A percentile compares a stretch with the other conserved stretches of the same genome.
These are phyloP conservation scores for Sporothrix globosa DNA, from an alignment of 2,329 filamentous ascomycete genomes.

Conservation along the genomic window DNA sequence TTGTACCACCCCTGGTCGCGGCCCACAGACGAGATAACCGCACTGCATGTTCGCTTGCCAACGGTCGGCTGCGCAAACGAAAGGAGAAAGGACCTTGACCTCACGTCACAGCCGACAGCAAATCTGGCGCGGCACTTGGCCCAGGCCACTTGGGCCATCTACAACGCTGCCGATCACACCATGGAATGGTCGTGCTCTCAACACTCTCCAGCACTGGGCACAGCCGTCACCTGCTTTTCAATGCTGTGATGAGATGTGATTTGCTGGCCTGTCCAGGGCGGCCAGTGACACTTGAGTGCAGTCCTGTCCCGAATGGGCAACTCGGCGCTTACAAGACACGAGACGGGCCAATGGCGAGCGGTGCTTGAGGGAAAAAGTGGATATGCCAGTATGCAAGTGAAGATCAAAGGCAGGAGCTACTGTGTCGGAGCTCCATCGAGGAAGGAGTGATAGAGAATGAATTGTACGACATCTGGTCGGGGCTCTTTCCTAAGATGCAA, in stretches of 20 bases:
- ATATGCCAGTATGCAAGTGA: background rate
- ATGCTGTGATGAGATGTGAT: conserved; percentile 26
- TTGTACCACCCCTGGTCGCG: background rate
- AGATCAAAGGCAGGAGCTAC: conserved; percentile 7
- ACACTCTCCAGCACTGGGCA: background rate
- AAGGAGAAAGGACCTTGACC: background rate
- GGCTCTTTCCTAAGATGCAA: background rate
- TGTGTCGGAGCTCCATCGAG: background rate
- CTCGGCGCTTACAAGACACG: conserved; percentile 33
- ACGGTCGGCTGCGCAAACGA: background rate
- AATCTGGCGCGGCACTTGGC: background rate
- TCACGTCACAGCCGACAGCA: background rate
- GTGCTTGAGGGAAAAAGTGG: conserved; percentile 7
- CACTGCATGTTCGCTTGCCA: conserved; percentile 12
- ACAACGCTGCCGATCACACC: conserved; percentile 15
- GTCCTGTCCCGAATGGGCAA: conserved; percentile 31
- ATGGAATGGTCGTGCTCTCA: background rate
- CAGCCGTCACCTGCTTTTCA: conserved; percentile 16
- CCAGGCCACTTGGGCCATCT: background rate
- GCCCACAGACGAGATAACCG: conserved; percentile 25
- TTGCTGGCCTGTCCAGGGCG: conserved; percentile 6
- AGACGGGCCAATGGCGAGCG: conserved; percentile 31
- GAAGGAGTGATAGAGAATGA: no score
- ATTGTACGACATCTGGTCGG: no score
- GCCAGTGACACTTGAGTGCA: conserved; percentile 10